Evolutionary conservation across 495 filamentous ascomycete species (phyloP).

Genomic region (Pseudomonodictys pantanalensis): DNA sequence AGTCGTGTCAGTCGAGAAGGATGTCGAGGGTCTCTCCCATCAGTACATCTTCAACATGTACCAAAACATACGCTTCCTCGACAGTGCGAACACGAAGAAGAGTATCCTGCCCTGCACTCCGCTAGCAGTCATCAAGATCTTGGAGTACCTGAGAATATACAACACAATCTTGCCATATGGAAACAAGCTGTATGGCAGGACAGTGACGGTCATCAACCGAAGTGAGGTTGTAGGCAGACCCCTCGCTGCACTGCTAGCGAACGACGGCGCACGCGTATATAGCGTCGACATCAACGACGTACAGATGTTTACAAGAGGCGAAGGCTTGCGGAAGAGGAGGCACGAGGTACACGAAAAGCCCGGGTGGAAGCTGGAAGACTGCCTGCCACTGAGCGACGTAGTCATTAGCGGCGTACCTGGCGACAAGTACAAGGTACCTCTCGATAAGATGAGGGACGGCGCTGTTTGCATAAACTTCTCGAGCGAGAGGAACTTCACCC

Average conservation of each 20-base stretch:
- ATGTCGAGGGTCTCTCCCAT: constrained; percentile 93
- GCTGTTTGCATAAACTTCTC: constrained; percentile 98
- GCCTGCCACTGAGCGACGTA: constrained; percentile 83
- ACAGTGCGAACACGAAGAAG: constrained; percentile 75
- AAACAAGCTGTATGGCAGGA: constrained; percentile 85
- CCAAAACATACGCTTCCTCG: constrained; percentile 92
- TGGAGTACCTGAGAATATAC: constrained; percentile 93
- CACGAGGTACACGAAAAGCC: constrained; percentile 82
- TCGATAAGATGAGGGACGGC: constrained; percentile 75
- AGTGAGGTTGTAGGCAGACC: constrained; percentile 93
- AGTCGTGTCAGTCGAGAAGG: constrained; percentile 83
- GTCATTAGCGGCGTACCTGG: constrained; percentile 91
- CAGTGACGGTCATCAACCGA: constrained; percentile 91
- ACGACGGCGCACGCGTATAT: constrained; percentile 94
- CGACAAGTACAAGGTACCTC: constrained; percentile 82
- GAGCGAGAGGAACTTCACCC: constrained; percentile 89
- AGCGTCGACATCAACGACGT: constrained; percentile 88
- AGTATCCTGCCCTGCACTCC: constrained; percentile 94
- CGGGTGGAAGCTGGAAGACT: constrained; percentile 71
- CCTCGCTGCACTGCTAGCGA: constrained; percentile 89
- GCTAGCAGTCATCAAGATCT: constrained; percentile 90
- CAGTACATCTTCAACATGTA: constrained; percentile 99
- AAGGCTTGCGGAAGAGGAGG: constrained; percentile 72
- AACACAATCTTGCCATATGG: constrained; percentile 94
- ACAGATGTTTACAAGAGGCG: constrained; percentile 86